Percentiles rank a stretch among this genome's conserved stretches.
Evolutionary conservation across 345 rosid genomes (phyloP).

Genomic region (Sisymbrium altissimum): DNA sequence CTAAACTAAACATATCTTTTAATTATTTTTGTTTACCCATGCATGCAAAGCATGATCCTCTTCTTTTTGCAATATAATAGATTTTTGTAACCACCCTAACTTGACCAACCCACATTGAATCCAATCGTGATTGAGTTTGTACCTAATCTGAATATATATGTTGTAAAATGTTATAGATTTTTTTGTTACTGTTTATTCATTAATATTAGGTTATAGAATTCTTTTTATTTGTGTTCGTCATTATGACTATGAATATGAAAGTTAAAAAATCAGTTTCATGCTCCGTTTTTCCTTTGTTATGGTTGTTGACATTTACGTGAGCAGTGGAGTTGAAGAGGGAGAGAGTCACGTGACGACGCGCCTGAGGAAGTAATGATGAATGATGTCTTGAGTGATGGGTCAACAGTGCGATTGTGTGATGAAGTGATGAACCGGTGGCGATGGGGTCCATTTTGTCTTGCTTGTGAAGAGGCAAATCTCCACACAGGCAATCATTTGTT

Average conservation of each 20-base stretch:
- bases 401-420: constrained; percentile 6
- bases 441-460: constrained; percentile 24
- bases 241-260: too few species aligned
- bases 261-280: neutral
- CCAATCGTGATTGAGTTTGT: too few species aligned
- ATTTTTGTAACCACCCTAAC: neutral
- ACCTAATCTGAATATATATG: too few species aligned
- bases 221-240: too few species aligned
- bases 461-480: constrained; percentile 23
- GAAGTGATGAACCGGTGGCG: neutral
- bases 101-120: too few species aligned
- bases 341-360: constrained; percentile 32
- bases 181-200: too few species aligned
- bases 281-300: neutral
- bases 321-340: constrained; percentile 22
- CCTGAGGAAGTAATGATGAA: constrained; percentile 20
- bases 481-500: constrained; percentile 25
- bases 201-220: too few species aligned
- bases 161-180: too few species aligned
- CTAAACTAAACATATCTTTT: neutral
- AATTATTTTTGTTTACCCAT: neutral
- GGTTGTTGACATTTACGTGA: constrained; percentile 3
- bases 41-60: neutral
- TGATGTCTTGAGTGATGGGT: neutral
- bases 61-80: neutral